Base-by-base conservation (phyloP, 1,284 basidiomycete genomes). In the Ceratobasidium sp. region DNA sequence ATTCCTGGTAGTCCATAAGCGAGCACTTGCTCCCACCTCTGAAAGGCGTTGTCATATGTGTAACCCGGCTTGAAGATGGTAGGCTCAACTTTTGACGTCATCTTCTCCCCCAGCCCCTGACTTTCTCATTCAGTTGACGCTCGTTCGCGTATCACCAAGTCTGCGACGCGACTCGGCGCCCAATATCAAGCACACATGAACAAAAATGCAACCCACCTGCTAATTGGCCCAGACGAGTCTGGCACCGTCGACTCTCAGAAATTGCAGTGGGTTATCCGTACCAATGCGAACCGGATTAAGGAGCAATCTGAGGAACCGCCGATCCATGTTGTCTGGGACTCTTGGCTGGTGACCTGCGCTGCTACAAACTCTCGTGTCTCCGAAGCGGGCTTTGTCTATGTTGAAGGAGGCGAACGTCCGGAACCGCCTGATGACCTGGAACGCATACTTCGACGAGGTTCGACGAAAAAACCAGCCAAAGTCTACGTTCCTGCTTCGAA, bases 311-410 rank as follows among this genome's bases (percentile, higher is more conserved):
- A 72, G 50, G 52, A 75, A 23, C 75, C 69, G 2, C 52, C 41
- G 16, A 77, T 77, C 21, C 57, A 76, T 46, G 69, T 78, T 32
- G 75, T 78, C 46, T 77, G 77, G 74, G 74, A 74, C 9, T 73
- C 75, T 47, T 78, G 77, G 77, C 49, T 77, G n/a, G 73, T 73
- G 64, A 75, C 76, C 32, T 78, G 76, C 44, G 49, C 66, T 8
- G 66, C 54, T 26, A 30, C 26, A 9, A 41, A 55, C n/a, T 47
- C 54, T 32, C 41, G 54, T 32, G 66, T 70, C 54, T 23, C 66
- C 4, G 66, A 70, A 26, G 44, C 26, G 16, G 66, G 58, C 13
- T 70, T 58, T 49, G 41, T 18, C 9, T 70, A 58, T 43, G 43
- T 43, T 46, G 28, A 67, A 30, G 21, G 61, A 49, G 64, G 38